Base-by-base conservation (phyloP, 768 basidiomycete genomes). In the Xerocomellus amylosporus region DNA sequence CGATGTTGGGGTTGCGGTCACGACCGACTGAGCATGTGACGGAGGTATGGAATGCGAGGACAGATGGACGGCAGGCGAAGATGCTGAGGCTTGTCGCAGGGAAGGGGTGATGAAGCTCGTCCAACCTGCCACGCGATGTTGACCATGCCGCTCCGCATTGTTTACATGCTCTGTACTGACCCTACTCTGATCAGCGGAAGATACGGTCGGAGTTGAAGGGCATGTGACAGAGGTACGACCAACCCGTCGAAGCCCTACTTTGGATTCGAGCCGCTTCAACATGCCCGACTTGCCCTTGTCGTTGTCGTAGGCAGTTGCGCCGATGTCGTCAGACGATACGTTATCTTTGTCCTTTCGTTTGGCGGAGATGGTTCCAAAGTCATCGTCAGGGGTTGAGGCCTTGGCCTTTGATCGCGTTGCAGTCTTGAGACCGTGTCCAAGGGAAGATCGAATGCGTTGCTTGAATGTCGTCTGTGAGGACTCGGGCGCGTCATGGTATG, bases 61-160 rank as follows among this genome's bases (percentile, higher is more conserved):
- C 51, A 86, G 77, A 63, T 87, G 84, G 41, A 91, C 70, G 28
- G 84, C 79, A 49, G 89, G 88, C 20, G 87, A 88, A 53, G 88
- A 90, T 76, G 86, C 78, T 44, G 89, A 87, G 37, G 81, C 88
- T 56, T 79, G 79, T 51, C 83, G 79, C 56, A 89, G 71, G 36
- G 87, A 87, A 41, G 87, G 87, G 41, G 83, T 77, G 56, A 79
- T 72, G 73, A 82, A 89, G 66, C 76, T 79, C 46, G 81, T 78
- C 65, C 76, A 77, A 46, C 82, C 84, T 45, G 82, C 78, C 56
- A 74, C 71, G 65, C 79, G 77, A 61, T 70, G 70, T 63, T 74
- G 74, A 55, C 74, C 72, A 55, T 62, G 64, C 50, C 55, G 58
- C 52, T 75, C 67, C 69, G 59, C 71, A 62, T 75, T 74, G 65